Base-by-base conservation (phyloP, 345 rosid genomes). In the Balakata baccata region DNA sequence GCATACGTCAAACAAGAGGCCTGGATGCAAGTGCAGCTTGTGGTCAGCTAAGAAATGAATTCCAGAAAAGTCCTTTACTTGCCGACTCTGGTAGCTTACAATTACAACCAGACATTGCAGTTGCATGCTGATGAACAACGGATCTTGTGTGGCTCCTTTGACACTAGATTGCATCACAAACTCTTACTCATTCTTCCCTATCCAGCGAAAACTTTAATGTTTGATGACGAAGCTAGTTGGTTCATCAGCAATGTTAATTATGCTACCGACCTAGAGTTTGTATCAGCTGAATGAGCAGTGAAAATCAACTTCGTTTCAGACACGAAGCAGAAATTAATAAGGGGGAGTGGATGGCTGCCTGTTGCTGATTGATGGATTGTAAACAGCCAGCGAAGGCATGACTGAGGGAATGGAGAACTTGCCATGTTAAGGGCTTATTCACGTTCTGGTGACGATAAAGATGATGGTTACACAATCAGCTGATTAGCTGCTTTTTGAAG, bases 11-110 rank as follows among this genome's bases (percentile, higher is more conserved):
- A 80, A 86, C 97, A 64, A 83, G 98, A 80, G 98, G 99, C 69
- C 86, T 91, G 77, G 98, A 93, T 69, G 98, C 99, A 1, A 89
- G 90, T 78, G 99, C 99, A 64, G 99, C 97, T 63, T 93, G 99
- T 79, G 99, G 99, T 77, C 98, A 95, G 81, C 90, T 95, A 74
- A 89, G 95, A 82, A 95, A 93, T 74, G 80, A 93, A 76, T 91
- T 91, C 79, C 99, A 95, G 87, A 95, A 90, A 86, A 89, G 75
- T 64, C 99, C 98, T 76, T 47, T 91, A 80, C 70, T 74, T 25
- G 18, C 81, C 0, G 83, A 81, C 39, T 69, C 85, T 45, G 84
- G 83, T 49, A 70, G 61, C 66, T 45, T 46, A 29, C 72, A 77
- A 66, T 80, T 87, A 63, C 78, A 83, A 79, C 63, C 87, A 46